Evolutionary conservation across 495 filamentous ascomycete species (phyloP).

Genomic region (Podospora pseudoanserina): DNA sequence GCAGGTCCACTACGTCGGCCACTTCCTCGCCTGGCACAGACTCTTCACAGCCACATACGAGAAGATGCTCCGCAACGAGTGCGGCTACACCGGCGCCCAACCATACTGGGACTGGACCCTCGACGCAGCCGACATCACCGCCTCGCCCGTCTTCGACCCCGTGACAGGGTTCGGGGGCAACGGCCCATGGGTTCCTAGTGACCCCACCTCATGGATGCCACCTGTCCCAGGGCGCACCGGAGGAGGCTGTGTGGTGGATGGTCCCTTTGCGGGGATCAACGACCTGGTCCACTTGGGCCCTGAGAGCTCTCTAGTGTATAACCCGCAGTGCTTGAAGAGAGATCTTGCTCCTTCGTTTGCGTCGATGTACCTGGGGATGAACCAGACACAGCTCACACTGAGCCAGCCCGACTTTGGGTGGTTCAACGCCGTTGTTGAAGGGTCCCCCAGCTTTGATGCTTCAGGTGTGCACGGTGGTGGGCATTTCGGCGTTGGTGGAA

Average conservation of each 20-base stretch:
- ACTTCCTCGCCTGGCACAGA: slow-evolving; percentile 43
- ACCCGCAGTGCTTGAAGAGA: slow-evolving; percentile 38
- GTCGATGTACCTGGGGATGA: slow-evolving; percentile 19
- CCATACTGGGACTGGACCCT: slow-evolving; percentile 45
- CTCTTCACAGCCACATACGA: slow-evolving; percentile 39
- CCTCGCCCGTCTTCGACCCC: slow-evolving; percentile 37
- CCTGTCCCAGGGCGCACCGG: slow-evolving; percentile 29
- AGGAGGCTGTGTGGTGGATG: slow-evolving; percentile 34
- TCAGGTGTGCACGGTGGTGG: slow-evolving; percentile 23
- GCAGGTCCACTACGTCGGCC: slow-evolving; percentile 37
- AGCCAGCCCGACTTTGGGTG: slow-evolving; percentile 19
- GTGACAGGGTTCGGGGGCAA: slow-evolving; percentile 34
- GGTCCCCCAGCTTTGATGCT: slow-evolving; percentile 21
- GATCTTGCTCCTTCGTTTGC: slow-evolving; percentile 34
- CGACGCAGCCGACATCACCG: slow-evolving; percentile 30
- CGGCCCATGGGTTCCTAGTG: slow-evolving; percentile 13
- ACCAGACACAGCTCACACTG: slow-evolving; percentile 25
- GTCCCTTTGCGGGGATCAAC: slow-evolving; percentile 29
- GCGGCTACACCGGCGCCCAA: slow-evolving; percentile 37
- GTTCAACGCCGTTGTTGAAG: slow-evolving; percentile 23
- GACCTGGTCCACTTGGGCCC: slow-evolving; percentile 24
- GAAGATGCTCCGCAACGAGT: slow-evolving; percentile 35
- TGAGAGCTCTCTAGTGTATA: slow-evolving; percentile 24
- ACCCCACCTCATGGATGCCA: slow-evolving; percentile 9
- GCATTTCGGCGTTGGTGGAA: slow-evolving; percentile 24